phyloP scores from a whole-genome alignment of 768 basidiomycete genomes.

The Stropharia rugosoannulata region DNA sequence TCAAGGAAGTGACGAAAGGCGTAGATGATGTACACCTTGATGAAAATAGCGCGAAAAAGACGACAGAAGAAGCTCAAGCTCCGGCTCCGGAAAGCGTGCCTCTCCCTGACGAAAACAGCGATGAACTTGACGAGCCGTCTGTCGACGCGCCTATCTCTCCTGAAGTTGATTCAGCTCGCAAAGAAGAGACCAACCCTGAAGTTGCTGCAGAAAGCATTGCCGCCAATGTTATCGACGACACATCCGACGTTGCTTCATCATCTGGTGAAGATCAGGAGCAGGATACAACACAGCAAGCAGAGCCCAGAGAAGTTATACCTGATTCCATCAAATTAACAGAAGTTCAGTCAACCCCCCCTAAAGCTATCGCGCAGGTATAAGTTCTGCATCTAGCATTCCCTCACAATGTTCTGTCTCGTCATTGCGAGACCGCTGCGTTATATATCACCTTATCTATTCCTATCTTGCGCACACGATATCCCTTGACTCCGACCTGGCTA shows the following conservation, averaged over 20 bases:
- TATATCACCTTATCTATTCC: slow-evolving; percentile 2
- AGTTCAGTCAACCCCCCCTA: not conserved
- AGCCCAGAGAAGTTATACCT: not conserved
- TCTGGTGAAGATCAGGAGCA: slow-evolving; percentile 5
- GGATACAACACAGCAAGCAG: not conserved
- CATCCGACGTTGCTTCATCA: slow-evolving; percentile 11
- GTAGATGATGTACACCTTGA: slow-evolving; percentile 69
- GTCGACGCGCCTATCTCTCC: slow-evolving; percentile 20
- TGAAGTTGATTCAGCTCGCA: slow-evolving; percentile 6
- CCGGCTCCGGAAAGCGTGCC: slow-evolving; percentile 34
- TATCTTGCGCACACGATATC: not conserved
- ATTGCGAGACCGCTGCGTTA: not conserved
- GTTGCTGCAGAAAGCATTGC: slow-evolving; percentile 1
- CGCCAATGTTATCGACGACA: slow-evolving; percentile 6
- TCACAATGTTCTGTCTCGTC: not conserved
- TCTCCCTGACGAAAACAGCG: slow-evolving; percentile 36
- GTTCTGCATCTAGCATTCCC: not conserved
- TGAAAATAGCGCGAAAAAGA: slow-evolving; percentile 42
- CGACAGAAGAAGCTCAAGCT: slow-evolving; percentile 25
- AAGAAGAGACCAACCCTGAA: not conserved
- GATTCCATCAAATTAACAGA: not conserved
- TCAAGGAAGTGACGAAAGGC: slow-evolving; percentile 71
- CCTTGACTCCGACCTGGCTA: not conserved
- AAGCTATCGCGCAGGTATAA: not conserved
- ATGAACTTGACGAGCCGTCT: slow-evolving; percentile 35